Percentiles rank a stretch among this genome's conserved stretches.
Evolutionary conservation across 192 early-diverging fungal species (phyloP).

Genomic region (Dimargaris xerosporica): DNA sequence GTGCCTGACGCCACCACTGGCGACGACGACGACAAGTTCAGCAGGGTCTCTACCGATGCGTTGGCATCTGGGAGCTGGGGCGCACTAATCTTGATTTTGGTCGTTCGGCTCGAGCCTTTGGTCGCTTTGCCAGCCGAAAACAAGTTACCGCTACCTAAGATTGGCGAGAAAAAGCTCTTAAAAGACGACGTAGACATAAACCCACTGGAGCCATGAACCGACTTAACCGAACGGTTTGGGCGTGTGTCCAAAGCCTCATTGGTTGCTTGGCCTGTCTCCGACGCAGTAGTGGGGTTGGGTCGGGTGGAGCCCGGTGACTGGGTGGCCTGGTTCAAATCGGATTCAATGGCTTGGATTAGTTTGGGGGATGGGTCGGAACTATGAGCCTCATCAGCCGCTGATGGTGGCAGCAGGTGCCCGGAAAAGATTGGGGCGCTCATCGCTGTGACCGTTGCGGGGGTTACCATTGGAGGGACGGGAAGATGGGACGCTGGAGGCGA

Average conservation of each 20-base stretch:
- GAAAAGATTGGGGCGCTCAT: constrained; percentile 1
- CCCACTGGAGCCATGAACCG: background rate
- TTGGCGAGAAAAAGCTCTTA: constrained; percentile 8
- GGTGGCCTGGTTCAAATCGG: too few species aligned
- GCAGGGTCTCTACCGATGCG: background rate
- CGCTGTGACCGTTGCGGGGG: constrained; percentile 5
- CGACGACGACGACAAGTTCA: background rate
- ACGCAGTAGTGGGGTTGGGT: too few species aligned
- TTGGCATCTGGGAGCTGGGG: background rate
- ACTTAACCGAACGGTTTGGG: background rate
- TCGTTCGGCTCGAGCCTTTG: background rate
- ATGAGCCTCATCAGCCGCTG: too few species aligned
- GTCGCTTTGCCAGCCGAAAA: background rate
- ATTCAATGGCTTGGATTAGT: too few species aligned
- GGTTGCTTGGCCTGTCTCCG: too few species aligned
- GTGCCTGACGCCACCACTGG: background rate
- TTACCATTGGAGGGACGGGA: constrained; percentile 3
- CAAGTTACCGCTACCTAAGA: background rate
- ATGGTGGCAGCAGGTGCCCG: background rate
- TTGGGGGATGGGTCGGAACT: too few species aligned
- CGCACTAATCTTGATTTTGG: background rate
- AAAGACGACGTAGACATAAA: constrained; percentile 11
- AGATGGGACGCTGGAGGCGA: background rate
- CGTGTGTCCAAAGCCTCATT: background rate
- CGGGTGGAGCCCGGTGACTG: too few species aligned